These are phyloP conservation scores for Scopulariopsis brevicaulis DNA, from an alignment of 2,329 filamentous ascomycete genomes.

Conservation along the genomic window DNA sequence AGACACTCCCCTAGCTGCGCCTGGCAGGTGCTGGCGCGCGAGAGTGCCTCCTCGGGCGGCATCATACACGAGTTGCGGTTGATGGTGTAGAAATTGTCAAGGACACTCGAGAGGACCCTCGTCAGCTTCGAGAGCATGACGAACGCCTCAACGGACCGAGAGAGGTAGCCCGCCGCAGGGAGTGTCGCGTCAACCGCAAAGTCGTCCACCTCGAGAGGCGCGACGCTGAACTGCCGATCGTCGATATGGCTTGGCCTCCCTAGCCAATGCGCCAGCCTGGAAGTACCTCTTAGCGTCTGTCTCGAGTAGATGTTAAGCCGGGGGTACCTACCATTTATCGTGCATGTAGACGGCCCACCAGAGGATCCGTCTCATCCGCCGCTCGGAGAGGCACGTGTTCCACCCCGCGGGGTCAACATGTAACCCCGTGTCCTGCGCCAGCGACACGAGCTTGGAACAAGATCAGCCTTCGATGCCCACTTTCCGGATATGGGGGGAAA, in stretches of 20 bases:
- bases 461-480: background rate
- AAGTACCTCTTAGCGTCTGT: background rate
- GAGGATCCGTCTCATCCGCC: background rate
- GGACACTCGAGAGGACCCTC: background rate
- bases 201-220: background rate
- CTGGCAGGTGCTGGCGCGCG: background rate
- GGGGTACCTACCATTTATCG: background rate
- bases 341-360: background rate
- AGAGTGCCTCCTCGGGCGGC: background rate
- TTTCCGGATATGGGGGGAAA: background rate
- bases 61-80: background rate
- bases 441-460: background rate
- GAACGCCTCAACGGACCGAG: background rate
- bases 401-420: background rate
- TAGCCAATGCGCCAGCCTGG: background rate
- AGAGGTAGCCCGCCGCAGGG: background rate
- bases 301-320: background rate
- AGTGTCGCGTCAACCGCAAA: background rate
- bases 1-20: background rate
- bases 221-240: background rate
- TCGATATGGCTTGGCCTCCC: background rate
- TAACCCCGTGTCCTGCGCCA: background rate
- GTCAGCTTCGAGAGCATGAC: background rate
- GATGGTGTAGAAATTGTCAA: background rate
- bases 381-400: background rate